Percentiles rank a stretch among this genome's conserved stretches.
phyloP scores from a whole-genome alignment of 164 flowering plant genomes.

The Pachysandra terminalis region DNA sequence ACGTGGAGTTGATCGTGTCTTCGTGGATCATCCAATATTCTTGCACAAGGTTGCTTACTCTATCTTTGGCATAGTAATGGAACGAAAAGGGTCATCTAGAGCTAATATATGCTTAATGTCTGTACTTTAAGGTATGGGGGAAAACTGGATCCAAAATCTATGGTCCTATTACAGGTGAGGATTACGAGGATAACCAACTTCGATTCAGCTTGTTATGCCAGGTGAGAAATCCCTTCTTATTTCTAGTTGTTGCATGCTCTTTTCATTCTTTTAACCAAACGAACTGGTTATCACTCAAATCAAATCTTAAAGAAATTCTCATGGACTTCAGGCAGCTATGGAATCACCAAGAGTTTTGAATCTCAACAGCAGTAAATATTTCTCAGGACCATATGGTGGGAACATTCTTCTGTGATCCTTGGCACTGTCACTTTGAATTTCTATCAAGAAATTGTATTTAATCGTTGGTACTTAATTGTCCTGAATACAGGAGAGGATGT shows the following conservation, averaged over 20 bases:
- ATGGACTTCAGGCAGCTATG: not conserved
- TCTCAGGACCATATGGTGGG: conserved; percentile 86
- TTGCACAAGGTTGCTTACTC: conserved; percentile 62
- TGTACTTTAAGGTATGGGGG: conserved; percentile 55
- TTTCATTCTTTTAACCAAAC: not conserved
- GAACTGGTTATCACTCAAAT: too few relatives aligned
- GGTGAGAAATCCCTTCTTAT: conserved; percentile 27
- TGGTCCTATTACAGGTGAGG: conserved; percentile 66
- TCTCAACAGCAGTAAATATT: conserved; percentile 55
- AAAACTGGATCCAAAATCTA: conserved; percentile 60
- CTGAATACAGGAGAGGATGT: conserved; percentile 40
- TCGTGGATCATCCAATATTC: conserved; percentile 88
- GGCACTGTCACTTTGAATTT: not conserved
- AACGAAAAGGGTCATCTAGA: not conserved
- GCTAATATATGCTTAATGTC: conserved; percentile 5
- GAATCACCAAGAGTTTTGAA: conserved; percentile 79
- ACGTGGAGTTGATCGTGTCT: conserved; percentile 94
- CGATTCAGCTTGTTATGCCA: conserved; percentile 75
- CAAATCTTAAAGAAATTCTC: not conserved
- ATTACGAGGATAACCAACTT: conserved; percentile 69
- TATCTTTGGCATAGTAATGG: not conserved
- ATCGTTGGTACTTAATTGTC: not conserved
- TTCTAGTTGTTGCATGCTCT: not conserved
- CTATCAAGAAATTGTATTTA: not conserved
- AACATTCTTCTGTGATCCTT: conserved; percentile 6